These are phyloP conservation scores for sunflower (Helianthus annuus) DNA, from an alignment of 129 eudicot species.

Conservation along the genomic window HanXRQr2.0-SUNRISE NC_035448.2:133315553-133316052, in stretches of 20 bases:
- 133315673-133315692: neutral
- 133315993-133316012: neutral
- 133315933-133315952: constrained; percentile 80
- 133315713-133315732: neutral
- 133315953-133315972: constrained; percentile 72
- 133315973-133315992: constrained; percentile 62
- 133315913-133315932: constrained; percentile 92
- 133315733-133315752: neutral
- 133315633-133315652: neutral
- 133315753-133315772: neutral
- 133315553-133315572: too few species aligned
- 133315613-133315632: neutral
- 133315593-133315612: too few species aligned
- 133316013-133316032: neutral
- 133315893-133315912: constrained; percentile 78
- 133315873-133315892: constrained; percentile 68
- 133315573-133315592: too few species aligned
- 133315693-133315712: neutral
- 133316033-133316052: constrained; percentile 20
- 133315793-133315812: neutral
- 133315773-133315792: constrained; percentile 2
- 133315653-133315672: neutral
- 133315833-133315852: neutral
- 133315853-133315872: constrained; percentile 1
- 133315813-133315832: neutral